Evolutionary conservation across 441 rosid genomes (phyloP), one percentile per base, ranked within the genome.

Genomic region (Gossypium schwendimanii): DNA sequence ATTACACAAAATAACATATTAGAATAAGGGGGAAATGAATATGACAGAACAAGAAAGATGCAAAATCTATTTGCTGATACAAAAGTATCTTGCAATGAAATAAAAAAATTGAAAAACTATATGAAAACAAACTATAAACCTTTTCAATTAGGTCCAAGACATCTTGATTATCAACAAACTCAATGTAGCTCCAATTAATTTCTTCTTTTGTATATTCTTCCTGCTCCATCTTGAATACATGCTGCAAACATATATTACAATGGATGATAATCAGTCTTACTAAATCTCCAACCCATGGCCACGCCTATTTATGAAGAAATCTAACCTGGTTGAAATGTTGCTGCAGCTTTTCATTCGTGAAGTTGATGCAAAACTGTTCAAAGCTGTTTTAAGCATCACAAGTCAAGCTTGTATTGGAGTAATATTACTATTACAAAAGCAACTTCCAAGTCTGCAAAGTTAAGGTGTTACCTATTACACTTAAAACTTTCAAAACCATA

Each of bases 161-260:
- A 82, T 96, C 99, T 87, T 94, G 96, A 83, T 96, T 96, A 84
- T 96, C 98, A 79, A 96, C 98, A 73, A 93, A 96, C 80, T 96
- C 98, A 74, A 96, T 96, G 85, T 96, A 96, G 87, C 98, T 96
- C 99, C 99, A 96, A 63, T 96, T 87, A 79, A 96, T 96, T 86
- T 93, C 99, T 82, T 96, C 99, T 80, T 92, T 96, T 12, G 98
- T 90, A 78, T 96, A 96, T 76, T 96, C 99, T 80, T 96, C 98
- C 80, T 96, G 99, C 81, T 96, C 99, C 99, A 92, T 96, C 88
- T 96, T 96, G 81, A 96, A 96, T 79, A 96, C 99, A 81, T 96
- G 98, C 98, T 93, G 96, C 82, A 83, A 78, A 69, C 8, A 76
- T 28, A 80, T 62, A 79, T 70, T 68, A 50, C 52, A 72, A 28